Base-by-base conservation (phyloP, 768 basidiomycete genomes). In the Lanmaoa pseudosensibilis region DNA sequence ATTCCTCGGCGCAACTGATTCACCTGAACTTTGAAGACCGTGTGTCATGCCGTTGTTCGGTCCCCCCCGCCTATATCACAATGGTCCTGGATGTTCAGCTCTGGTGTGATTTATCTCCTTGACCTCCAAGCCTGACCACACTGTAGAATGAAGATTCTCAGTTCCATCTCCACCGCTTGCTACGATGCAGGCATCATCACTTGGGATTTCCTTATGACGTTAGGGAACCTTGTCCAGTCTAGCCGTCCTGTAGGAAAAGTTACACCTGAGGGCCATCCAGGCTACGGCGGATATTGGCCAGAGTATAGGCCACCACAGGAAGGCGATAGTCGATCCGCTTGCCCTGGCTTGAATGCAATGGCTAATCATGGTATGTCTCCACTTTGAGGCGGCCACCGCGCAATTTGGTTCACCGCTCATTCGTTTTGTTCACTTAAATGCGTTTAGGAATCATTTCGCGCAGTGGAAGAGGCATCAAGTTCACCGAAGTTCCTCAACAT, bases 291-390 rank as follows among this genome's bases (percentile, higher is more conserved):
- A 0, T 68, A 78, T 49, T 92, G 90, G 90, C 88, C 89, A 0
- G 82, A 85, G 63, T 90, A 79, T 64, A 71, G 77, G 1, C 69
- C 84, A 2, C 80, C 87, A 11, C 71, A 69, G 54, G 77, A 83
- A 10, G 82, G 81, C 1, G 89, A 91, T 61, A 90, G 88, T 63
- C 77, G 90, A 3, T 82, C 82, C 58, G 81, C 85, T 1, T 92
- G 90, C 60, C 90, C 90, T 1, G 88, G 81, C 13, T 68, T 92
- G 56, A 92, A 93, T 61, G 86, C 88, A 0, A 76, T 93, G 82
- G 88, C 90, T 8, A 92, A 92, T 67, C 90, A 92, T 57, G 91
- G 90, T 90, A 39, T n/a, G 63, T 60, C 41, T 18, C 16, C 19
- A n/a, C 27, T 4, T 34, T 13, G 2, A n/a, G n/a, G n/a, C n/a